Percentiles rank a stretch among this genome's conserved stretches.
phyloP scores from a whole-genome alignment of 805 yeast species.

The Yueomyces sp. region DNA sequence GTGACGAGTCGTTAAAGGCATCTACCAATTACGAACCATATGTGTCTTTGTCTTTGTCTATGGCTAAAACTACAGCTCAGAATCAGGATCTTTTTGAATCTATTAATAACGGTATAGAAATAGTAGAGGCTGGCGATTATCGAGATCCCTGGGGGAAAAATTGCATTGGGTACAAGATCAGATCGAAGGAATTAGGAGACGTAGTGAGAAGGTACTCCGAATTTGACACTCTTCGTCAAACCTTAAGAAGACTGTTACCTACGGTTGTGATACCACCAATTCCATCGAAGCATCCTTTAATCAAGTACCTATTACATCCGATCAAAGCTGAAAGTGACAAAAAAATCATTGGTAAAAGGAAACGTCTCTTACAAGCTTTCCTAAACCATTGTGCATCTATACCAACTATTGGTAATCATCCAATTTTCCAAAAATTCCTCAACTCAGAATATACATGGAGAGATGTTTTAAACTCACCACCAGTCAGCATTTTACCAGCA shows the following conservation, averaged over 20 bases:
- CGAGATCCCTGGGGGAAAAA: conserved; percentile 67
- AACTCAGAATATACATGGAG: conserved; percentile 80
- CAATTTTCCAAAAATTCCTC: conserved; percentile 61
- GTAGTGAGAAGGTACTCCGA: conserved; percentile 86
- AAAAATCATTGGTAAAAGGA: conserved; percentile 50
- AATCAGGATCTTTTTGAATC: conserved; percentile 1
- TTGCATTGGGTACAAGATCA: conserved; percentile 73
- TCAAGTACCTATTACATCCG: conserved; percentile 31
- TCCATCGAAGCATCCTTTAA: conserved; percentile 70
- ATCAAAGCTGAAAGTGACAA: conserved; percentile 30
- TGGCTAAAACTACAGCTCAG: conserved; percentile 6
- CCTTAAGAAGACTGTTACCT: conserved; percentile 63
- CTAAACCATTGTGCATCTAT: conserved; percentile 60
- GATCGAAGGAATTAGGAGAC: conserved; percentile 34
- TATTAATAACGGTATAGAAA: conserved; percentile 23
- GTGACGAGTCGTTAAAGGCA: not conserved
- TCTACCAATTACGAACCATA: conserved; percentile 10
- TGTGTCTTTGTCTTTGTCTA: conserved; percentile 18
- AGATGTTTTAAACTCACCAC: conserved; percentile 52
- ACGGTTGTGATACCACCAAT: conserved; percentile 83
- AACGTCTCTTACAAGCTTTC: conserved; percentile 62
- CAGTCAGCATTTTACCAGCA: conserved; percentile 38
- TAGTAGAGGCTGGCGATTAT: conserved; percentile 75
- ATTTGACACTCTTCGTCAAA: conserved; percentile 69
- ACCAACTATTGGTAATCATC: conserved; percentile 40